Evolutionary conservation across 768 basidiomycete species (phyloP), one percentile per base, ranked within the genome.

Genomic region (Lactarius psammicola): DNA sequence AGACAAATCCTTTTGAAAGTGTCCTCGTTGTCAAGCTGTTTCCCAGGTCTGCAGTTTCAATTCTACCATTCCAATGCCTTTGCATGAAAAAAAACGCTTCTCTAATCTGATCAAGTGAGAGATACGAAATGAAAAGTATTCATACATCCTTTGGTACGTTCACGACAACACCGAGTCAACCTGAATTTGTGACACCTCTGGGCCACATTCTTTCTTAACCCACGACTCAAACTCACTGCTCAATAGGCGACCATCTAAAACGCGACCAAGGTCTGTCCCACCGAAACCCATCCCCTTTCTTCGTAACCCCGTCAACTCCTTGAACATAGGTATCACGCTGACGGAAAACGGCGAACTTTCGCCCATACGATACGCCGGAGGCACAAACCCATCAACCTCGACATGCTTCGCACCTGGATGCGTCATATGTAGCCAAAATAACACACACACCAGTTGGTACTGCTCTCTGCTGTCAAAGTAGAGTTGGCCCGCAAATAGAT

Each of bases 401-500:
- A 49, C 11, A 26, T 6, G 46, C 4, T 49, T 23, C 23, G 46
- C 46, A 26, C 46, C 46, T 5, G 46, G 46, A 23, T 49, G 46
- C 46, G 23, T 23, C 46, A 23, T 49, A 1, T 49, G 23, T 49
- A 49, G 11, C 11, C 11, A n/a, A 10, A 46, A n/a, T 46, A 46
- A n/a, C n/a, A 2, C 49, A 42, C 61, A 62, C 9, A 62, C 33
- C 36, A 7, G 30, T n/a, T 31, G 20, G 51, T 62, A 62, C 51
- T 33, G 36, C 33, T 28, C 61, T n/a, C 7, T 20, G 33, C 26
- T 33, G 46, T 62, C 53, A 23, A 49, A 49, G 46, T 49, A 49
- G 46, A 49, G 46, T 49, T 49, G 46, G 23, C 46, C 46, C 11
- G 61, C 61, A 7, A 17, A 62, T 9, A 62, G 61, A 26, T 40